Conservation (phyloP, 352 stramenopile genomes). For the Globisporangium spiculum region DNA sequence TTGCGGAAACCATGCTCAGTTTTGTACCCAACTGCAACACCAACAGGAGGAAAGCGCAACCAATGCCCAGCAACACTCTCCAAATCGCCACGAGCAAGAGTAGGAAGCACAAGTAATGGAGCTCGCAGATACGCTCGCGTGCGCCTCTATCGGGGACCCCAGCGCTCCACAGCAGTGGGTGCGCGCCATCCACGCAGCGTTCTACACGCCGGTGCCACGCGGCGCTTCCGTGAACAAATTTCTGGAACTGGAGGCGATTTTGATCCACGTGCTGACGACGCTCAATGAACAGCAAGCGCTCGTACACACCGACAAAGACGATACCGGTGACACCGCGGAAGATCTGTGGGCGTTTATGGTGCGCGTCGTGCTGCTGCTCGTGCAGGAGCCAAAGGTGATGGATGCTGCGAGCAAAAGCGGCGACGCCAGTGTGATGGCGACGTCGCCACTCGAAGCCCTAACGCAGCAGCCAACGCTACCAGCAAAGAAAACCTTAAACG, state of each 20-base stretch:
- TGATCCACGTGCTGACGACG: conserved; percentile 25
- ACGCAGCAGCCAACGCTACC: background rate
- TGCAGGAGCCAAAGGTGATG: conserved; percentile 14
- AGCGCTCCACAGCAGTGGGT: conserved; percentile 22
- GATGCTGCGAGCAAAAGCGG: background rate
- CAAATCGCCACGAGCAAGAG: background rate
- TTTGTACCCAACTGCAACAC: conserved; percentile 6
- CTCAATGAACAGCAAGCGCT: conserved; percentile 3
- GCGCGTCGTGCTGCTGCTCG: conserved; percentile 33
- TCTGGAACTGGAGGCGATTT: conserved; percentile 35
- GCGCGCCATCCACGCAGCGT: conserved; percentile 24
- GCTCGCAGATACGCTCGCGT: conserved; percentile 12
- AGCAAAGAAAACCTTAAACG: background rate
- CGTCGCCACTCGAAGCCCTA: background rate
- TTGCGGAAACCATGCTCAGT: background rate
- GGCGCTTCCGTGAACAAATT: conserved; percentile 42
- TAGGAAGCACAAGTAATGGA: background rate
- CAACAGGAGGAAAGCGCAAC: background rate
- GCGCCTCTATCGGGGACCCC: background rate
- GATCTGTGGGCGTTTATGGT: conserved; percentile 45
- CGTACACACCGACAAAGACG: conserved; percentile 3
- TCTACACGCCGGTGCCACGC: conserved; percentile 25
- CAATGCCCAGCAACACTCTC: background rate
- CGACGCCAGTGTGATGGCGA: background rate
- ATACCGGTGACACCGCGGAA: background rate